Evolutionary conservation across 1,284 basidiomycete genomes (phyloP).

Genomic region (Porogramme epimiltina): DNA sequence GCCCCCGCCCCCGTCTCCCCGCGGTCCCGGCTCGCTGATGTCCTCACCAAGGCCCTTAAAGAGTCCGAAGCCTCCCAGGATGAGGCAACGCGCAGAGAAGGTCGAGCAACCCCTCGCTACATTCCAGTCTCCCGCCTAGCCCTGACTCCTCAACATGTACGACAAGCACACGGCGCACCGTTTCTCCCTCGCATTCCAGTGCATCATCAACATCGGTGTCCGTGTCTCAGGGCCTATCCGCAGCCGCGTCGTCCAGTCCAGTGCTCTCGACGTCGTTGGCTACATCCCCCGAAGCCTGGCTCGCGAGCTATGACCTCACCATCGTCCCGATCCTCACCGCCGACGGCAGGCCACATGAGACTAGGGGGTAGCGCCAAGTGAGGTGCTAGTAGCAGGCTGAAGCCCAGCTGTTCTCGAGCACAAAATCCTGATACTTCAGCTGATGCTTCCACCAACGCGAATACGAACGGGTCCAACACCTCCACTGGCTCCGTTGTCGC

Average conservation of each 20-base stretch:
- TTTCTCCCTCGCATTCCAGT: conserved; percentile 94
- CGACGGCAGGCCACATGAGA: conserved; percentile 64
- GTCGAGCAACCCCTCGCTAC: too few species aligned
- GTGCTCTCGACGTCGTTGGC: conserved; percentile 92
- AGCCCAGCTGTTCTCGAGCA: conserved; percentile 25
- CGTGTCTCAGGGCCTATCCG: conserved; percentile 93
- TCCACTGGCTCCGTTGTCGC: conserved; percentile 60
- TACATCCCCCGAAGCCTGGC: conserved; percentile 94
- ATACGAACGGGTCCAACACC: conserved; percentile 58
- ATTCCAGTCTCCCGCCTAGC: conserved; percentile 52
- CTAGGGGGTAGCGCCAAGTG: conserved; percentile 65
- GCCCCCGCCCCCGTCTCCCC: too few species aligned
- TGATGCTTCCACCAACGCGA: conserved; percentile 59
- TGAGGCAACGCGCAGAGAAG: too few species aligned
- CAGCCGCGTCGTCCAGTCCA: conserved; percentile 93
- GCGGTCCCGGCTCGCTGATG: too few species aligned
- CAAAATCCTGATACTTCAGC: conserved; percentile 58
- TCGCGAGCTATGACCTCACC: conserved; percentile 81
- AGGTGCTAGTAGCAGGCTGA: conserved; percentile 56
- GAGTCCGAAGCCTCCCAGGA: too few species aligned
- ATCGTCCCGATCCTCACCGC: conserved; percentile 69
- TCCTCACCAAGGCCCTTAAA: too few species aligned
- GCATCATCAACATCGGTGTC: conserved; percentile 97
- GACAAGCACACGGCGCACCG: conserved; percentile 86
- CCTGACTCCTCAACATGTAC: conserved; percentile 66